Percentiles rank a stretch among this genome's conserved stretches.
phyloP scores from a whole-genome alignment of 805 yeast species.

The Kazachstania martiniae region DNA sequence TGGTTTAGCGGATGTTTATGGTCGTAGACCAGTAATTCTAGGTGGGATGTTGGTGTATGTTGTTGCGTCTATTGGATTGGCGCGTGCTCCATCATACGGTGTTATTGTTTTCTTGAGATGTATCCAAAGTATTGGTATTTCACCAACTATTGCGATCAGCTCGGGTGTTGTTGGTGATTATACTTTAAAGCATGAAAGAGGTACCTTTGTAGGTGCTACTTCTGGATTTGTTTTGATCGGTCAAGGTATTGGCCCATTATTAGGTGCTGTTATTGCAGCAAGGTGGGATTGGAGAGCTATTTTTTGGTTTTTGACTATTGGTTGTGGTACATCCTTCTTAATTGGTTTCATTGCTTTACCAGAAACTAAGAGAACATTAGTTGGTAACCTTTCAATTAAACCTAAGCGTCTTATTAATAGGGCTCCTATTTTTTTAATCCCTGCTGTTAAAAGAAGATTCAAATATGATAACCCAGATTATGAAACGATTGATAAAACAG shows the following conservation, averaged over 20 bases:
- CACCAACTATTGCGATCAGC: constrained; percentile 60
- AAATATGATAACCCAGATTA: constrained; percentile 23
- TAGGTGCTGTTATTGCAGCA: constrained; percentile 37
- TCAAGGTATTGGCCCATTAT: constrained; percentile 65
- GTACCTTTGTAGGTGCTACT: constrained; percentile 55
- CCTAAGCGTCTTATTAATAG: constrained; percentile 36
- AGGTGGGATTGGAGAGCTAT: constrained; percentile 60
- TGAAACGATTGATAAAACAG: constrained; percentile 18
- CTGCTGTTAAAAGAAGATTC: constrained; percentile 13
- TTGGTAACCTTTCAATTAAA: constrained; percentile 59
- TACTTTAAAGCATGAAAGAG: constrained; percentile 53
- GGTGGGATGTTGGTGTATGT: constrained; percentile 44
- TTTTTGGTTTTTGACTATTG: constrained; percentile 63
- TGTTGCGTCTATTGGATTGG: constrained; percentile 56
- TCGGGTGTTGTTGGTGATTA: constrained; percentile 68
- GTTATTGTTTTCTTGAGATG: constrained; percentile 53
- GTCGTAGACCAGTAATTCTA: constrained; percentile 61
- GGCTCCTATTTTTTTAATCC: constrained; percentile 33
- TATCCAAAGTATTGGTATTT: constrained; percentile 61
- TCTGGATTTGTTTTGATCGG: constrained; percentile 59
- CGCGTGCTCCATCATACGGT: constrained; percentile 47
- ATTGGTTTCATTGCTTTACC: constrained; percentile 39
- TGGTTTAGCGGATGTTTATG: constrained; percentile 54
- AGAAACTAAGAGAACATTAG: constrained; percentile 61
- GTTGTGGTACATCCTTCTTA: constrained; percentile 38